phyloP scores from a whole-genome alignment of 129 eudicot genomes.

The Helichrysum umbraculigerum region DNA sequence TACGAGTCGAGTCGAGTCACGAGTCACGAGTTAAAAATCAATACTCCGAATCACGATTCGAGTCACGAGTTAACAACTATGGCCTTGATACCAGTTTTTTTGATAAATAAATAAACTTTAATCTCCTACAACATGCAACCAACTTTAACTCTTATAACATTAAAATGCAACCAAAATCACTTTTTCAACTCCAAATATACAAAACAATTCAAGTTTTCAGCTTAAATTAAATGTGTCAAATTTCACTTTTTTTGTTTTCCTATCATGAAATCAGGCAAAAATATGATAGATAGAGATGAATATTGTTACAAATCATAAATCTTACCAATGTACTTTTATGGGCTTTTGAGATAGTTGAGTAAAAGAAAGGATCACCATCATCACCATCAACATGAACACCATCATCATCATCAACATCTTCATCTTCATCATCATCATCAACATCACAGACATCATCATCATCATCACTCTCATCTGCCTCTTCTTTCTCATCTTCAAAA shows the following conservation, averaged over 20 bases:
- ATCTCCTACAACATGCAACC: no score
- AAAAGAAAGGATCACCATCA: slow-evolving; percentile 27
- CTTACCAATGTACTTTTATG: slow-evolving; percentile 5
- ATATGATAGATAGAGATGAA: background rate
- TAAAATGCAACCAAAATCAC: background rate
- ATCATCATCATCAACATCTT: background rate
- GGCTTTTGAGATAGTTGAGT: background rate
- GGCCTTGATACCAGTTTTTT: no score
- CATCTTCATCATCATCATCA: background rate
- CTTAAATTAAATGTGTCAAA: background rate
- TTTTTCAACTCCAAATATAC: background rate
- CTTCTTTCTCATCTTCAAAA: background rate
- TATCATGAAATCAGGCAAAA: background rate
- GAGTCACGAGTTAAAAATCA: no score
- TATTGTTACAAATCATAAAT: background rate
- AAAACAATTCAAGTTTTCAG: background rate
- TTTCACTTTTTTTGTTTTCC: background rate
- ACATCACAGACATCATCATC: background rate
- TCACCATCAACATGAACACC: slow-evolving; percentile 8
- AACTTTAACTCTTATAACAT: background rate
- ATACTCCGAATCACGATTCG: no score
- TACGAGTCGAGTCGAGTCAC: no score
- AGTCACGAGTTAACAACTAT: no score
- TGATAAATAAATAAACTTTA: no score
- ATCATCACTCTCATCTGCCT: background rate